A percentile compares a stretch with the other conserved stretches of the same genome.
Conservation (phyloP, 2,329 filamentous ascomycete species). For the Metarhizium robertsii region DNA sequence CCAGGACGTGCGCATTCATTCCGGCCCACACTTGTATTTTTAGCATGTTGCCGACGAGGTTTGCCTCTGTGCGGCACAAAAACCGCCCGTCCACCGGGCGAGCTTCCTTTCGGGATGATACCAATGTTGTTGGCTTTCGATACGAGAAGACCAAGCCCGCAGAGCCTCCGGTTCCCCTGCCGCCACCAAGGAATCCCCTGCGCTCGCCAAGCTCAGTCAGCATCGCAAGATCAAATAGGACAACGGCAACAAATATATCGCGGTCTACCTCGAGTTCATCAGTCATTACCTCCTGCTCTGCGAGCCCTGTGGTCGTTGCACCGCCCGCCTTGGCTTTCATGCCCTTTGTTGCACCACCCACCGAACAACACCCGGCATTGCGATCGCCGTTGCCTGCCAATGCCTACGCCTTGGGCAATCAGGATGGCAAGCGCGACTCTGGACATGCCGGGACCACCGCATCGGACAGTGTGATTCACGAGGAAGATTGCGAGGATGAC, state of each 20-base stretch:
- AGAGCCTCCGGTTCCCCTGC: conserved; percentile 46
- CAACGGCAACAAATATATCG: conserved; percentile 9
- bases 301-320: conserved; percentile 21
- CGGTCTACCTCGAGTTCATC: conserved; percentile 5
- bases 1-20: neutral
- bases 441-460: conserved; percentile 35
- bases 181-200: conserved; percentile 26
- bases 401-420: conserved; percentile 16
- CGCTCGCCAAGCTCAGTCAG: conserved; percentile 9
- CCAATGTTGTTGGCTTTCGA: conserved; percentile 42
- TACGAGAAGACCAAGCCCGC: conserved; percentile 53
- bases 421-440: conserved; percentile 46
- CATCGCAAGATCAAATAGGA: conserved; percentile 13
- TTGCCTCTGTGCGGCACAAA: conserved; percentile 34
- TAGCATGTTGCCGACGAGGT: conserved; percentile 29
- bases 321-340: conserved; percentile 15
- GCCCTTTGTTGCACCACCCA: conserved; percentile 31
- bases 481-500: conserved; percentile 30
- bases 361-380: conserved; percentile 45
- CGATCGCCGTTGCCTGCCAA: conserved; percentile 18
- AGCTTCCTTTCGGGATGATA: conserved; percentile 35
- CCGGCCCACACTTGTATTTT: conserved; percentile 4
- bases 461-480: conserved; percentile 24
- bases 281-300: conserved; percentile 9
- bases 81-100: conserved; percentile 24